Evolutionary conservation across 129 eudicot species (phyloP).

Genomic region (Erigeron canadensis): DNA sequence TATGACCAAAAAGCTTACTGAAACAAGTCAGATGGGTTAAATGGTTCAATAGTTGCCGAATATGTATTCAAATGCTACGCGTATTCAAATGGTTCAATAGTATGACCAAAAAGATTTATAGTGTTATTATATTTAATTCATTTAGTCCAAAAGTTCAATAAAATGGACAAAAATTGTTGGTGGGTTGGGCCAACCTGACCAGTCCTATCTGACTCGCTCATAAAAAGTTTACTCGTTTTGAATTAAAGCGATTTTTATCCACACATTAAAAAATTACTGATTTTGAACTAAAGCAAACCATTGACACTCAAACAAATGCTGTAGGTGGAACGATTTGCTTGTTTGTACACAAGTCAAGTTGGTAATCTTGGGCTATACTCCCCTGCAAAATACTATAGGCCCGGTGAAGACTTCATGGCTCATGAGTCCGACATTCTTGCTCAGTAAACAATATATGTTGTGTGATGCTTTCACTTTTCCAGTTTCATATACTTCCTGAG

Average conservation of each 20-base stretch:
- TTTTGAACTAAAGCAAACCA: too few species aligned
- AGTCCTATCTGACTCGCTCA: neutral
- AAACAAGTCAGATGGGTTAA: neutral
- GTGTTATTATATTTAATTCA: neutral
- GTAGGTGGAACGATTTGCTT: conserved; percentile 97
- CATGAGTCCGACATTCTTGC: conserved; percentile 72
- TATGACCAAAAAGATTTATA: too few species aligned
- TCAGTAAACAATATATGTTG: neutral
- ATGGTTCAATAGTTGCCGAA: neutral
- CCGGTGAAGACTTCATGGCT: conserved; percentile 88
- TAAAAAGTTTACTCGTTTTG: too few species aligned
- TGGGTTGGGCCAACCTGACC: neutral
- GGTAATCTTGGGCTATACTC: conserved; percentile 72
- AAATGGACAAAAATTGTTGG: neutral
- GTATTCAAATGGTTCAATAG: too few species aligned
- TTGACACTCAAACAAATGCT: neutral
- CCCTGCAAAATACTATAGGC: conserved; percentile 93
- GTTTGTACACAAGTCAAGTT: conserved; percentile 87
- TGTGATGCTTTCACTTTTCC: neutral
- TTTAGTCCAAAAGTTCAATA: neutral
- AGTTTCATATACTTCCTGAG: conserved; percentile 19
- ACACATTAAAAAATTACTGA: too few species aligned
- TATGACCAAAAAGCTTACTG: too few species aligned
- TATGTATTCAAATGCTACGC: neutral
- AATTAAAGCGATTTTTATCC: too few species aligned